Conservation (phyloP, 73 alveolate genomes). For the Breviolum minutum region DNA sequence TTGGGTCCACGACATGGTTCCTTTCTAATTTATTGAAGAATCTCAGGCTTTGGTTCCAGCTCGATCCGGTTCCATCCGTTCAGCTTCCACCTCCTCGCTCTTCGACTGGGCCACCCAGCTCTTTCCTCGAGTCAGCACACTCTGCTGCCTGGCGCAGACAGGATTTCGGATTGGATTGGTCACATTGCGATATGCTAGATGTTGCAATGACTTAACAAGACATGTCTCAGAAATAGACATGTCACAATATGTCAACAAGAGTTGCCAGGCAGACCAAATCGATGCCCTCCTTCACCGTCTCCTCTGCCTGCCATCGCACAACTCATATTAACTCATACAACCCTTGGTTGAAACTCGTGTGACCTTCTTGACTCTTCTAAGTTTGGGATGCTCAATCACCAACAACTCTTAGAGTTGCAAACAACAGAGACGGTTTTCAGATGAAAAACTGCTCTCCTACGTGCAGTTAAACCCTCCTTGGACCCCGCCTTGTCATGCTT, state of each 20-base stretch:
- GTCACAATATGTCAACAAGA: neutral
- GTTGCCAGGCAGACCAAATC: conserved; percentile 7
- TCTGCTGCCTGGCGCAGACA: conserved; percentile 24
- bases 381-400: neutral
- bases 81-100: neutral
- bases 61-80: too few species aligned
- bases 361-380: neutral
- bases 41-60: neutral
- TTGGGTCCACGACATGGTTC: too few species aligned
- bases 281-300: conserved; percentile 93
- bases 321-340: neutral
- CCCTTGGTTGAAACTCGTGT: neutral
- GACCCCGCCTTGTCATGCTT: conserved; percentile 74
- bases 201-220: neutral
- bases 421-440: neutral
- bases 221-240: neutral
- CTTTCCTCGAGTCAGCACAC: conserved; percentile 82
- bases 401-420: neutral
- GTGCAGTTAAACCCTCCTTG: neutral
- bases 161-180: neutral
- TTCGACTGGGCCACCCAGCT: neutral
- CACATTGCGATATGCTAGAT: neutral
- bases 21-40: neutral
- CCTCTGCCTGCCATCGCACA: conserved; percentile 40
- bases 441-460: neutral